Conservation (phyloP, 768 basidiomycete species). For the Termitomyces sp. region DNA sequence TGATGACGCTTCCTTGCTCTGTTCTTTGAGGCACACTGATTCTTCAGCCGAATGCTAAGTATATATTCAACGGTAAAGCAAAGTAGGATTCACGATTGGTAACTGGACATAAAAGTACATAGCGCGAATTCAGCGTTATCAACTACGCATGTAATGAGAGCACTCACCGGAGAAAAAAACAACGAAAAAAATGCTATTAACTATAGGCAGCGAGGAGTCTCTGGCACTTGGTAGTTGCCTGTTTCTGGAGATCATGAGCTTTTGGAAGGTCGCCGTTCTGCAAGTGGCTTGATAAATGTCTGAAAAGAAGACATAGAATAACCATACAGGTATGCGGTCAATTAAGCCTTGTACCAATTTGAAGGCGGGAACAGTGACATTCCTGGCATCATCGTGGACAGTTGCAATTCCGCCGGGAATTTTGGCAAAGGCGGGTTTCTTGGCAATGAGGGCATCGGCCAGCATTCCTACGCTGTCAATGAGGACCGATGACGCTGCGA, state of each 20-base stretch:
- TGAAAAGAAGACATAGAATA: not conserved
- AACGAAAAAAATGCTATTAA: not conserved
- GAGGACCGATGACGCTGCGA: not conserved
- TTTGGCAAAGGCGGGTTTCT: not conserved
- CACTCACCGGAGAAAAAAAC: no score
- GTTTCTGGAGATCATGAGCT: not conserved
- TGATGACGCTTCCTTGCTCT: no score
- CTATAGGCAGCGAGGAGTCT: not conserved
- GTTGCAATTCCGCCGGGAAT: not conserved
- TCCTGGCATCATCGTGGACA: not conserved
- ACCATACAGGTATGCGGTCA: not conserved
- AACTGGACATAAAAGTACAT: not conserved
- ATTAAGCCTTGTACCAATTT: not conserved
- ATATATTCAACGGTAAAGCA: not conserved
- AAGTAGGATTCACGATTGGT: not conserved
- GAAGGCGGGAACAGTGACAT: not conserved
- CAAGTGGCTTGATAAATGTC: no score
- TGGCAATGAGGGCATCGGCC: not conserved
- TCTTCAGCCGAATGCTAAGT: not conserved
- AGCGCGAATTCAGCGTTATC: not conserved
- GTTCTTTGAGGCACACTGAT: no score
- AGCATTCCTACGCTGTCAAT: not conserved
- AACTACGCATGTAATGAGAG: not conserved
- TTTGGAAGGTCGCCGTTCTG: not conserved
- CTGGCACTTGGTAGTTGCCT: not conserved